Percentiles rank a stretch among this genome's conserved stretches.
Conservation (phyloP, 192 early-diverging fungal species). For the Funneliformis mosseae region DNA sequence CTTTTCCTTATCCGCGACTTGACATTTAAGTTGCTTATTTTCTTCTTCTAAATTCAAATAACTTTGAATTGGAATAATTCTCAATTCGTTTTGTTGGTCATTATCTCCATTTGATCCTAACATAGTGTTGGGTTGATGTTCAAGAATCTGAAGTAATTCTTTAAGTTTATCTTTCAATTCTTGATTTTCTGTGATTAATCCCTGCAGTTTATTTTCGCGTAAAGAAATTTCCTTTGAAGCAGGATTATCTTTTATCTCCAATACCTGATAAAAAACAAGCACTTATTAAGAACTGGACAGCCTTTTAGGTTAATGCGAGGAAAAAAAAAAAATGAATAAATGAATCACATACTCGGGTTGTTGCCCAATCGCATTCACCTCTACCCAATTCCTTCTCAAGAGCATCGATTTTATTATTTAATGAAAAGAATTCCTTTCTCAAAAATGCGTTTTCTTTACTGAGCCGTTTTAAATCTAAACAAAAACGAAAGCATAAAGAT, state of each 20-base stretch:
- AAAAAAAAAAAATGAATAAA: no score
- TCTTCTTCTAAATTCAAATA: slow-evolving; percentile 62
- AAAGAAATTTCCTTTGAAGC: slow-evolving; percentile 65
- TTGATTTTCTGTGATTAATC: slow-evolving; percentile 70
- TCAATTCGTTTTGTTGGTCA: slow-evolving; percentile 22
- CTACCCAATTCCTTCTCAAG: slow-evolving; percentile 67
- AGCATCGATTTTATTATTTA: slow-evolving; percentile 46
- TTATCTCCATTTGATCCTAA: slow-evolving; percentile 26
- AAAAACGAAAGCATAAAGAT: neutral
- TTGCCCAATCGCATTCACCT: slow-evolving; percentile 60
- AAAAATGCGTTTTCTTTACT: no score
- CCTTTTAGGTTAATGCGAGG: neutral
- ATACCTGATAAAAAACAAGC: slow-evolving; percentile 35
- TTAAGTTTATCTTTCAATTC: slow-evolving; percentile 52
- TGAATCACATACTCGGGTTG: slow-evolving; percentile 46
- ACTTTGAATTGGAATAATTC: slow-evolving; percentile 54
- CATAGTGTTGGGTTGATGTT: neutral
- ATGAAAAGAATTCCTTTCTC: neutral
- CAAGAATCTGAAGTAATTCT: slow-evolving; percentile 29
- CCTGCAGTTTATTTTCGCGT: slow-evolving; percentile 68
- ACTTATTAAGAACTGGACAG: neutral
- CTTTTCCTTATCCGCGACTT: slow-evolving; percentile 67
- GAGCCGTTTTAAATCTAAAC: no score
- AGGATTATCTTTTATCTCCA: slow-evolving; percentile 80
- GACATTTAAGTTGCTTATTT: slow-evolving; percentile 49